phyloP scores from a whole-genome alignment of 805 yeast genomes.

The Pichia nakasei region DNA sequence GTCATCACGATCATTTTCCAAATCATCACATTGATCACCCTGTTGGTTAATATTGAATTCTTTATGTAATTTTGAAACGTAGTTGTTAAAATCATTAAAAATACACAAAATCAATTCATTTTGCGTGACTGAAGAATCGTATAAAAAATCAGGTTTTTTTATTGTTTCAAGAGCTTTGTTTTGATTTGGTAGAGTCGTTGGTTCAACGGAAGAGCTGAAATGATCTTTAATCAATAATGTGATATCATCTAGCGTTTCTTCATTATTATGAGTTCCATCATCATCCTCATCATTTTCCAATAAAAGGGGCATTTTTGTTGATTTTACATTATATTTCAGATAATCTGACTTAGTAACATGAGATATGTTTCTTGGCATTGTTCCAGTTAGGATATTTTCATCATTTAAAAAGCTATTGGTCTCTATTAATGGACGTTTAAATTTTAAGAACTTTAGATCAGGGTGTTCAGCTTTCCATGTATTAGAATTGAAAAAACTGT shows the following conservation, averaged over 20 bases:
- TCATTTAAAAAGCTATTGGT: background rate
- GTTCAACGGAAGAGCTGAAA: background rate
- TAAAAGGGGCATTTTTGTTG: background rate
- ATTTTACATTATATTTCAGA: constrained; percentile 9
- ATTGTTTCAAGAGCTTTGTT: background rate
- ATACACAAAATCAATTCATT: background rate
- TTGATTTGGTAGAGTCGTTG: too few relatives aligned
- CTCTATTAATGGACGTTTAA: constrained; percentile 15
- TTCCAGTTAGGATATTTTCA: too few relatives aligned
- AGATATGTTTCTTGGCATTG: background rate
- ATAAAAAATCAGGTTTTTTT: constrained; percentile 3
- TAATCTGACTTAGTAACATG: constrained; percentile 14
- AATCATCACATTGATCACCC: too few relatives aligned
- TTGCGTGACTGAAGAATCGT: constrained; percentile 2
- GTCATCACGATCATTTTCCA: background rate
- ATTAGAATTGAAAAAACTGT: constrained; percentile 10
- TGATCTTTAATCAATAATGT: background rate
- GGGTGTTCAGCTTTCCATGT: constrained; percentile 19
- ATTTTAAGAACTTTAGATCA: constrained; percentile 19
- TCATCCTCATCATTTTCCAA: background rate
- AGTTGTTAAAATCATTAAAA: background rate
- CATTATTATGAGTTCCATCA: background rate
- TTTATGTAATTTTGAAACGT: background rate
- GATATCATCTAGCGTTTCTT: background rate
- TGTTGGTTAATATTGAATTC: background rate